Base-by-base conservation (phyloP, 1,139 yeast genomes). In the Taphrina betulina region DNA sequence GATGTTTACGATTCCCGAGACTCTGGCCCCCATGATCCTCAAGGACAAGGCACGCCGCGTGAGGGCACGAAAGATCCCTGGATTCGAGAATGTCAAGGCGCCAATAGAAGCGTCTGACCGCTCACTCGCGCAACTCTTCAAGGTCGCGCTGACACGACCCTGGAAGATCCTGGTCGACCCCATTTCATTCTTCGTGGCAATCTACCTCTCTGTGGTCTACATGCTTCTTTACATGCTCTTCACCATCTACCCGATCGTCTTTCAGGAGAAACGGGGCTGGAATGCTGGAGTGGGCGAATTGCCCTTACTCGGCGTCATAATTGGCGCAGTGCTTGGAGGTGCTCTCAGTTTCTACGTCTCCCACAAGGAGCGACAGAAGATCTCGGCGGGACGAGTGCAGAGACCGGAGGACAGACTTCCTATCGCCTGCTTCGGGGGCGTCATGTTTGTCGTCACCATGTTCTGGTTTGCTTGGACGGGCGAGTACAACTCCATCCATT, bases 161-260 rank as follows among this genome's bases (percentile, higher is more conserved):
- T 54, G 82, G 28, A 71, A 69, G 44, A 68, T 82, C 24, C 65
- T 72, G 35, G 73, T 78, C 28, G 81, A 83, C 64, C 86, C 86
- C 2, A 80, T 82, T 76, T 80, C 82, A 14, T 68, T 79, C 52
- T 44, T 58, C 53, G 71, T 86, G 59, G 77, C 90, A 17, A 65
- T 80, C 60, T 82, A 81, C 65, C 77, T 83, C 2, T 85, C 84
- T 0, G 71, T 81, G 54, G 74, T 78, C 3, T 71, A 81, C 55
- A 85, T 83, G 0, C 77, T 80, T 35, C 76, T 82, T n/a, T 88
- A 88, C 68, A 70, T 87, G 63, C 78, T 85, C 69, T 73, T 88
- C 63, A 85, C 86, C 45, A 95, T 94, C 1, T 80, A 84, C 63
- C 95, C 95, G 26, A 73, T 84, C 62, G 81, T 86, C 41, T 88